These are phyloP conservation scores for Cryptosporidium tyzzeri DNA, from an alignment of 169 alveolate species.

Conservation along the genomic window DNA sequence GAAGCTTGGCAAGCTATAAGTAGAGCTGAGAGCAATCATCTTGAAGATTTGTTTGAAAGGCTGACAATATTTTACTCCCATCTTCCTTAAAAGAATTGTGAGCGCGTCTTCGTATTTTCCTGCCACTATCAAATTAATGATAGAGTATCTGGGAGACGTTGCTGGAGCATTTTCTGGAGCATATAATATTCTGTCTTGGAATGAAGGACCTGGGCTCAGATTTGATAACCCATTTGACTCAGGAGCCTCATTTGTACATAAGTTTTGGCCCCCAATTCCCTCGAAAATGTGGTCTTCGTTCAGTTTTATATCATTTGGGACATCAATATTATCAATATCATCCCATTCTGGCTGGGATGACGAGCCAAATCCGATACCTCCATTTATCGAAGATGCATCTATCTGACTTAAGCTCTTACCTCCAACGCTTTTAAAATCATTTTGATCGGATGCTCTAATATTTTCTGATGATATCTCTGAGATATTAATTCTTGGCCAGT, in stretches of 20 bases:
- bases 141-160: constrained; percentile 53
- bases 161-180: constrained; percentile 47
- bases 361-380: constrained; percentile 4
- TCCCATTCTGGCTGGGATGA: constrained; percentile 52
- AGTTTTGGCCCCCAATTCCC: background rate
- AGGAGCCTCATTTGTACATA: background rate
- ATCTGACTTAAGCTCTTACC: background rate
- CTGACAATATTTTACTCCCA: constrained; percentile 38
- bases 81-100: constrained; percentile 20
- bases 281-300: background rate
- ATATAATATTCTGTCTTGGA: constrained; percentile 34
- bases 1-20: constrained; percentile 55
- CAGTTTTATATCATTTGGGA: constrained; percentile 37
- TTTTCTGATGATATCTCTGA: constrained; percentile 13
- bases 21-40: constrained; percentile 53
- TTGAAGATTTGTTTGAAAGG: constrained; percentile 52
- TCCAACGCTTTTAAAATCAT: background rate
- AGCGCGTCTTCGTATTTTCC: constrained; percentile 63
- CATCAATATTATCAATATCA: constrained; percentile 64
- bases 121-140: constrained; percentile 31
- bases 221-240: background rate
- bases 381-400: constrained; percentile 6
- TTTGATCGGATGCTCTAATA: background rate
- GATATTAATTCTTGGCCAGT: constrained; percentile 51
- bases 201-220: constrained; percentile 1